These are phyloP conservation scores for Xylaria flabelliformis DNA, from an alignment of 495 filamentous ascomycete species.

Conservation along the genomic window DNA sequence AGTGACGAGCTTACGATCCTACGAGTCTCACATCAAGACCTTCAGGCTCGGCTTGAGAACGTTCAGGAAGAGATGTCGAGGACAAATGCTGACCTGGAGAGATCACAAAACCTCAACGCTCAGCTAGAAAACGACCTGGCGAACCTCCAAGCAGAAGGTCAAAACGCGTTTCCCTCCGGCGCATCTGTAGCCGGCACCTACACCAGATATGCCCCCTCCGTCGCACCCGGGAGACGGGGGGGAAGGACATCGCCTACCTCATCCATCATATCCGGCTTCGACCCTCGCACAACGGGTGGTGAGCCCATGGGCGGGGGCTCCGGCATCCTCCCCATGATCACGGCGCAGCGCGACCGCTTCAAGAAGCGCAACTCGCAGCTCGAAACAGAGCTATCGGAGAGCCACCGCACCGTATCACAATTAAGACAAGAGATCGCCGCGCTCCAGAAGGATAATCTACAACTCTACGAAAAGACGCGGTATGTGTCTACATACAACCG, in stretches of 20 bases:
- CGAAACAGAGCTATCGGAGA: conserved; percentile 86
- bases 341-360: conserved; percentile 96
- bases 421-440: conserved; percentile 90
- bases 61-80: conserved; percentile 83
- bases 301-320: conserved; percentile 82
- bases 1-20: conserved; percentile 91
- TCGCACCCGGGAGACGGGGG: conserved; percentile 64
- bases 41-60: conserved; percentile 78
- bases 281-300: conserved; percentile 68
- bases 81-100: conserved; percentile 86
- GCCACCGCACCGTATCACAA: conserved; percentile 80
- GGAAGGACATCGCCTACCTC: conserved; percentile 89
- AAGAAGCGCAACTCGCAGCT: conserved; percentile 94
- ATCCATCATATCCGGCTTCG: conserved; percentile 96
- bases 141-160: conserved; percentile 81
- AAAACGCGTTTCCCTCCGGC: conserved; percentile 82
- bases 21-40: conserved; percentile 91
- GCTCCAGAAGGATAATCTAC: conserved; percentile 94
- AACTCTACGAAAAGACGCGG: conserved; percentile 96
- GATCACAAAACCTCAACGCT: conserved; percentile 79
- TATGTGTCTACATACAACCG: conserved; percentile 94
- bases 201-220: conserved; percentile 80
- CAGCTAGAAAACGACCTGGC: conserved; percentile 93
- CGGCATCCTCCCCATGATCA: conserved; percentile 96
- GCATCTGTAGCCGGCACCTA: conserved; percentile 95